These are phyloP conservation scores for Gossypium stocksii DNA, from an alignment of 345 rosid species.

Conservation along the genomic window DNA sequence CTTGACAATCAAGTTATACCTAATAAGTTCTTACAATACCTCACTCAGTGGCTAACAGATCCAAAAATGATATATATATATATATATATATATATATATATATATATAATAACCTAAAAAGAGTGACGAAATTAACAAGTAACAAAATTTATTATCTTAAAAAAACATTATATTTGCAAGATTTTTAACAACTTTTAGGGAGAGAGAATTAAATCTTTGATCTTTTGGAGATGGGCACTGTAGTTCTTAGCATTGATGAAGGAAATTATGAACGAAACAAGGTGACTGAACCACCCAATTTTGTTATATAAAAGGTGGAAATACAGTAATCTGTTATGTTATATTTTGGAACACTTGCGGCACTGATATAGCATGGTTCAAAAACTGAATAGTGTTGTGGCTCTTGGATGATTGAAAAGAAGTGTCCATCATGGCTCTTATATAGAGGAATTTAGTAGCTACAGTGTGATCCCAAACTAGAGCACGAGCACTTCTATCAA, in stretches of 20 bases:
- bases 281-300: neutral
- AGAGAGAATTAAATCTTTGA: neutral
- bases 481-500: neutral
- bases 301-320: neutral
- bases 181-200: neutral
- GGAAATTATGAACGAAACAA: neutral
- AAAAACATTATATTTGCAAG: neutral
- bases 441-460: neutral
- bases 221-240: neutral
- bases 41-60: slow-evolving; percentile 8
- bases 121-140: neutral
- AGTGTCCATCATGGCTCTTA: neutral
- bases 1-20: slow-evolving; percentile 2
- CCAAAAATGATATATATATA: neutral
- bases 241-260: neutral
- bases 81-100: too few relatives aligned
- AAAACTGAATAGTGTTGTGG: neutral
- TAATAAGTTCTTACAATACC: neutral
- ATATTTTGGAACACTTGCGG: neutral
- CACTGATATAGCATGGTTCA: neutral
- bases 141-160: neutral
- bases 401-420: neutral
- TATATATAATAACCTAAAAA: neutral
- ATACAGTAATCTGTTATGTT: neutral
- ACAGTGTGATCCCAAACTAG: neutral